Percentiles rank a stretch among this genome's conserved stretches.
phyloP scores from a whole-genome alignment of 2,329 filamentous ascomycete genomes.

The Claviceps purpurea region DNA sequence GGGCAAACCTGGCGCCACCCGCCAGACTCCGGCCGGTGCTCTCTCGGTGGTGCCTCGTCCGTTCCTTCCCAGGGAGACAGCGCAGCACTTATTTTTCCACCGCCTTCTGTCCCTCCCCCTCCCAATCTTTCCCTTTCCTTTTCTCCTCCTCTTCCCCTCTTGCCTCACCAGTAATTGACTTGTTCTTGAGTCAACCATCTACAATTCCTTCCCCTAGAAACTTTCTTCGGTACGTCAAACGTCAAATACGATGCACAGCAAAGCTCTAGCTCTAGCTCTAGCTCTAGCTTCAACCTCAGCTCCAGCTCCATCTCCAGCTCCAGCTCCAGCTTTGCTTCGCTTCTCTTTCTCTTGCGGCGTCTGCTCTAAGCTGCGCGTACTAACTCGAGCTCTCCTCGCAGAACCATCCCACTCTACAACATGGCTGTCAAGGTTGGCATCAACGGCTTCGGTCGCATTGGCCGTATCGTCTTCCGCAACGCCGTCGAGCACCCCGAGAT shows the following conservation, averaged over 20 bases:
- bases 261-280: not conserved
- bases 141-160: not conserved
- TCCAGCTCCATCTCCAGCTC: not conserved
- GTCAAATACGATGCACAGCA: not conserved
- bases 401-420: conserved; percentile 12
- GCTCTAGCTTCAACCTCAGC: not conserved
- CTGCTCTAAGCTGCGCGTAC: not conserved
- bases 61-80: not conserved
- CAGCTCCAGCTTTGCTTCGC: not conserved
- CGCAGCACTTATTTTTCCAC: conserved; percentile 3
- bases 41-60: not conserved
- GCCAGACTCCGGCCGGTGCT: not conserved
- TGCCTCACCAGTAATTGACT: not conserved
- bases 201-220: conserved; percentile 3
- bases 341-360: not conserved
- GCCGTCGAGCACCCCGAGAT: conserved; percentile 81
- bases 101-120: conserved; percentile 4
- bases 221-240: conserved; percentile 1
- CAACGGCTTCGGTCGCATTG: conserved; percentile 99
- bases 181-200: not conserved
- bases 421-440: conserved; percentile 70
- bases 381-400: conserved; percentile 3
- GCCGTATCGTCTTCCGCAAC: conserved; percentile 98
- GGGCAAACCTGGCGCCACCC: not conserved
- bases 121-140: not conserved